A percentile compares a stretch with the other conserved stretches of the same genome.
Conservation (phyloP, 495 filamentous ascomycete species). For the Daldinia decipiens region DNA sequence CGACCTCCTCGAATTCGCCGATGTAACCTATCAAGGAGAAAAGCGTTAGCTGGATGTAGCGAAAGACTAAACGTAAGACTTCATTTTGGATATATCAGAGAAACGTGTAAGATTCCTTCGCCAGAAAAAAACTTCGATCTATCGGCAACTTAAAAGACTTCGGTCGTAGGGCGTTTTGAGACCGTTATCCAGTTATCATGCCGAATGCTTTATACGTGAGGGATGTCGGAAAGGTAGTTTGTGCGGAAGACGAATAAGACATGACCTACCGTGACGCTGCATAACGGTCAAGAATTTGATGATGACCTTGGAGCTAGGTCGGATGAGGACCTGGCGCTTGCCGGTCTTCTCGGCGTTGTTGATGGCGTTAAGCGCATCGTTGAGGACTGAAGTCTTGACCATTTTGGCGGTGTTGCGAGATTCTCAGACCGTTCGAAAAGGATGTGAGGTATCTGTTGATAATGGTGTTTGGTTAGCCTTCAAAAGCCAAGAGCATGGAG, state of each 20-base stretch:
- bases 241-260: background rate
- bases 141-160: slow-evolving; percentile 99
- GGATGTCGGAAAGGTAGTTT: background rate
- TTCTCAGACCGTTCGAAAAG: slow-evolving; percentile 81
- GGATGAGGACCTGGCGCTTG: slow-evolving; percentile 97
- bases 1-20: slow-evolving; percentile 99
- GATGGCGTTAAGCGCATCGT: slow-evolving; percentile 99
- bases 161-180: slow-evolving; percentile 79
- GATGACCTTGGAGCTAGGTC: slow-evolving; percentile 98
- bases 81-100: slow-evolving; percentile 71
- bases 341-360: slow-evolving; percentile 99
- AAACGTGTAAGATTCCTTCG: slow-evolving; percentile 95
- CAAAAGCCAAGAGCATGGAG: slow-evolving; percentile 86
- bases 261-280: slow-evolving; percentile 95
- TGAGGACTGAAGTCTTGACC: slow-evolving; percentile 98
- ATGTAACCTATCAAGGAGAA: slow-evolving; percentile 81
- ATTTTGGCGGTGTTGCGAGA: slow-evolving; percentile 76
- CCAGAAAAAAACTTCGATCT: slow-evolving; percentile 68
- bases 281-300: slow-evolving; percentile 98
- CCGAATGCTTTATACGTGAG: slow-evolving; percentile 63
- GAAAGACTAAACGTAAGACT: slow-evolving; percentile 86
- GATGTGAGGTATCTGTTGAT: slow-evolving; percentile 78
- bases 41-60: slow-evolving; percentile 77
- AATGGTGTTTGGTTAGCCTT: slow-evolving; percentile 73
- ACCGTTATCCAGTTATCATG: slow-evolving; percentile 99